Conservation (phyloP, 164 flowering plant species). For the Magnolia sinica region DNA sequence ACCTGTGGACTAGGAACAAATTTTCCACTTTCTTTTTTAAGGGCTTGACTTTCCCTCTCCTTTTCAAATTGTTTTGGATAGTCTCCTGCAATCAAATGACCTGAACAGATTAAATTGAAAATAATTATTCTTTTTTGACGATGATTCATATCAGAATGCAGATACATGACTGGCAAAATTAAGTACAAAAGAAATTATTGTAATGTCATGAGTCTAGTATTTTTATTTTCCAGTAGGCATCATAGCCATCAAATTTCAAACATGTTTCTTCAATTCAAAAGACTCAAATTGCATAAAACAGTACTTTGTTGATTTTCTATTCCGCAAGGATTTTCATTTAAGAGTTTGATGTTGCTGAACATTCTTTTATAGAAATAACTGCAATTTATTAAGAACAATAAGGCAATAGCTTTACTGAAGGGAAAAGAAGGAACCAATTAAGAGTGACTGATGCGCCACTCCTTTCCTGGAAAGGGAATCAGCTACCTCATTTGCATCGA, state of each 20-base stretch:
- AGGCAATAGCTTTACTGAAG: too few species aligned
- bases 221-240: background rate
- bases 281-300: too few species aligned
- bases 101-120: conserved; percentile 12
- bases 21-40: conserved; percentile 41
- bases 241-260: background rate
- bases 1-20: conserved; percentile 62
- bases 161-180: too few species aligned
- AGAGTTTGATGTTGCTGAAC: background rate
- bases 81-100: conserved; percentile 22
- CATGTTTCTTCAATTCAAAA: too few species aligned
- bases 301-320: too few species aligned
- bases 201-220: background rate
- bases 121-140: background rate
- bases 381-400: too few species aligned
- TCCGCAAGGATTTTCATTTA: background rate
- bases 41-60: conserved; percentile 22
- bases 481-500: too few species aligned
- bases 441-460: too few species aligned
- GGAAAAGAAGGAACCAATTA: too few species aligned
- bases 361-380: too few species aligned
- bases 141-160: background rate
- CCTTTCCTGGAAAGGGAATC: too few species aligned
- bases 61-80: conserved; percentile 16
- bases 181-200: background rate